phyloP scores from a whole-genome alignment of 805 yeast species.

The Metschnikowia hibisci region DNA sequence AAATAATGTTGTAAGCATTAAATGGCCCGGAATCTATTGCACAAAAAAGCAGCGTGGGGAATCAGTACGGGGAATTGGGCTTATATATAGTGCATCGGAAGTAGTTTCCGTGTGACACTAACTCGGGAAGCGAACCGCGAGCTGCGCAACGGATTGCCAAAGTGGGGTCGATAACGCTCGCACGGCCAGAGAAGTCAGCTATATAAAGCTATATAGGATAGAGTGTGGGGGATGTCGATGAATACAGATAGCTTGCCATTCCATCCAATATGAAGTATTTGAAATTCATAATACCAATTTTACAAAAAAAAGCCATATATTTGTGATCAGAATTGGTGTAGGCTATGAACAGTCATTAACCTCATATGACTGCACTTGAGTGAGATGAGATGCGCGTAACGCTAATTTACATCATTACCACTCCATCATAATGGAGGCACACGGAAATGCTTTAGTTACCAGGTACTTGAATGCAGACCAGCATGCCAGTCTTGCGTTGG shows the following conservation, averaged over 20 bases:
- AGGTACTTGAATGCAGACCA: conserved; percentile 11
- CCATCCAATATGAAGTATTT: too few species aligned
- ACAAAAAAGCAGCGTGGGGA: neutral
- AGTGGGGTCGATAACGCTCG: conserved; percentile 1
- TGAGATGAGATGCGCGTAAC: conserved; percentile 4
- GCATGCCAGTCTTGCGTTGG: conserved; percentile 6
- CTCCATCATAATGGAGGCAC: neutral
- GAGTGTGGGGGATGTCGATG: too few species aligned
- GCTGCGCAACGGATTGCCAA: neutral
- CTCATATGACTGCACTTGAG: too few species aligned
- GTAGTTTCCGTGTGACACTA: neutral
- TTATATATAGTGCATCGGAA: neutral
- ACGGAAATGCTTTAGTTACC: conserved; percentile 6
- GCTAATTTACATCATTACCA: neutral
- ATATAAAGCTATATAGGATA: too few species aligned
- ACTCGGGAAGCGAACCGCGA: conserved; percentile 1
- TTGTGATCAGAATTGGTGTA: too few species aligned
- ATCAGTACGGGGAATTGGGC: neutral
- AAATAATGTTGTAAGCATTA: neutral
- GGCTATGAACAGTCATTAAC: too few species aligned
- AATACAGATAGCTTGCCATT: too few species aligned
- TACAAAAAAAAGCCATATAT: too few species aligned
- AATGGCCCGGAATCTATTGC: neutral
- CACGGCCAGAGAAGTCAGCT: neutral
- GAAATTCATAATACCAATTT: too few species aligned